Evolutionary conservation across 768 basidiomycete species (phyloP), one percentile per base, ranked within the genome.

Genomic region (Leucocoprinus leucothites): DNA sequence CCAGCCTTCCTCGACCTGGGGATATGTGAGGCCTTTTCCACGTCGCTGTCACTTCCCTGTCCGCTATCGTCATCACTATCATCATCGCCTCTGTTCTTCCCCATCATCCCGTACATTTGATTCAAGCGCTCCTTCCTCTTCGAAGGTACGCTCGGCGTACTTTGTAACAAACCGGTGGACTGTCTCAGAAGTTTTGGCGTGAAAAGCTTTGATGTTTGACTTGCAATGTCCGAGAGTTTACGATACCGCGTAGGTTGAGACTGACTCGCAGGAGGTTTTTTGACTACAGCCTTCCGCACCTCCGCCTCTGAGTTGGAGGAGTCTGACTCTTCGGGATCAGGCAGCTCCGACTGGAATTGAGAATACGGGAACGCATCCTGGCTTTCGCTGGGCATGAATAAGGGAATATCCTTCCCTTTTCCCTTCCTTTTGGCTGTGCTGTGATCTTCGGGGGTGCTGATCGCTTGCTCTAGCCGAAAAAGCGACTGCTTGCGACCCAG

Each of bases 1-100:
- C 84, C 85, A 36, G 87, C 87, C 56, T 75, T 71, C 53, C 82
- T 75, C 9, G 72, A 72, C 58, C 67, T 73, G 26, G 87, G 87
- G 54, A 89, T 87, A 65, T 88, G 87, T n/a, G 79, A 84, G 41
- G 57, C 61, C 22, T 64, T 60, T 41, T 65, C 63, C 16, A 52
- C 31, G 28, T 61, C 62, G 38, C 60, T 67, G 38, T 71, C 78
- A 74, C 36, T 77, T 78, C 3, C 78, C 0, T 75, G 76, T n/a
- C 75, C 78, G 0, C 78, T 76, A 1, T 74, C 79, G 0, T 75
- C 75, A 18, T 75, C 78, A 0, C 78, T 76, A 2, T 73, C 76
- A 16, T 75, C 71, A 22, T 65, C 64, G 34, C 70, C 67, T 40
- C 18, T 71, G 68, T 49, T 67, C 68, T n/a, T 65, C 61, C 26